A percentile compares a stretch with the other conserved stretches of the same genome.
These are phyloP conservation scores for Candida broadrunensis DNA, from an alignment of 805 yeast species.

Conservation along the genomic window DNA sequence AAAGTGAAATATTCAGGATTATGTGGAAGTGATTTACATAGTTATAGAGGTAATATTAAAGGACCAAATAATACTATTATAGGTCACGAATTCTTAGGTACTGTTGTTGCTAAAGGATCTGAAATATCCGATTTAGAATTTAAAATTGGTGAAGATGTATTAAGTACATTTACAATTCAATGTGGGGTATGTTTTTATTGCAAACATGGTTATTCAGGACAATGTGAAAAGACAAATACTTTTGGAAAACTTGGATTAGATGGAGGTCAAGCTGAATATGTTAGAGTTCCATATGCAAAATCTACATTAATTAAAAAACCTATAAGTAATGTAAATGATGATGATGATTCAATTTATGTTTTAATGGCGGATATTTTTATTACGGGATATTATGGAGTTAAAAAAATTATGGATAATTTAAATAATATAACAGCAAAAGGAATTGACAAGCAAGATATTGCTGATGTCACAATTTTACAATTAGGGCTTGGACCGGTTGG, in stretches of 20 bases:
- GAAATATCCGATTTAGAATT: slow-evolving; percentile 24
- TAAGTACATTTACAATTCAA: slow-evolving; percentile 51
- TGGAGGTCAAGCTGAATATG: slow-evolving; percentile 65
- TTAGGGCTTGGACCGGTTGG: slow-evolving; percentile 65
- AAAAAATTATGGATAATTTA: slow-evolving; percentile 43
- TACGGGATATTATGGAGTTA: slow-evolving; percentile 60
- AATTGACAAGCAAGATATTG: slow-evolving; percentile 3
- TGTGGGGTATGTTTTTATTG: slow-evolving; percentile 64
- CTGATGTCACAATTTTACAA: slow-evolving; percentile 42
- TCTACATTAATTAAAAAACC: slow-evolving; percentile 48
- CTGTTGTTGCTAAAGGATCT: slow-evolving; percentile 37
- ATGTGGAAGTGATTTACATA: slow-evolving; percentile 56
- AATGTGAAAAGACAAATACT: slow-evolving; percentile 52
- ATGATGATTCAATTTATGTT: slow-evolving; percentile 45
- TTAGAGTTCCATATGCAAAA: slow-evolving; percentile 56
- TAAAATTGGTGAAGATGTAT: slow-evolving; percentile 44
- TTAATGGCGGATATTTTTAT: slow-evolving; percentile 65
- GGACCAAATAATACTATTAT: slow-evolving; percentile 39
- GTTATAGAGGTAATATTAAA: slow-evolving; percentile 48
- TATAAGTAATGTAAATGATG: slow-evolving; percentile 6
- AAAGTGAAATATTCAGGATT: slow-evolving; percentile 47
- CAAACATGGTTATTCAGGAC: slow-evolving; percentile 50
- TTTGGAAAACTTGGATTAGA: slow-evolving; percentile 57
- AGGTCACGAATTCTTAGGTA: slow-evolving; percentile 54
- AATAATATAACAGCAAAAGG: slow-evolving; percentile 27